Conservation (phyloP, 2,329 filamentous ascomycete species). For the Ophiocordyceps camponoti-rufipedis region DNA sequence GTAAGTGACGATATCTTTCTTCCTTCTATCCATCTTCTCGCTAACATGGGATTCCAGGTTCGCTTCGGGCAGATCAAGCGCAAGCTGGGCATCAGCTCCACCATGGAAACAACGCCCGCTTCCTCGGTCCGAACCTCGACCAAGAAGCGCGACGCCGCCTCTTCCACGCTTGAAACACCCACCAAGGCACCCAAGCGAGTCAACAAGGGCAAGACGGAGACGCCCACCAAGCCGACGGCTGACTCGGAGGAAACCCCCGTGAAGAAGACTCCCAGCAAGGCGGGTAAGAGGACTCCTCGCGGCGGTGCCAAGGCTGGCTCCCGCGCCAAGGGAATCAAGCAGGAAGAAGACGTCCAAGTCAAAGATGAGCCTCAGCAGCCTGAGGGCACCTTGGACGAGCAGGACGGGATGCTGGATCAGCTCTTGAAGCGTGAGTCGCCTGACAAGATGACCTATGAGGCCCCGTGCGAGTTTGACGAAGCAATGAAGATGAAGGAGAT, state of each 20-base stretch:
- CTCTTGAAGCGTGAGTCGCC: conserved; percentile 1
- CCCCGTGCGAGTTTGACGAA: conserved; percentile 6
- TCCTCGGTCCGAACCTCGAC: conserved; percentile 3
- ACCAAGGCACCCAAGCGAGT: conserved; percentile 6
- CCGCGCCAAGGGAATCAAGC: conserved; percentile 5
- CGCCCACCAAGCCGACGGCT: not conserved
- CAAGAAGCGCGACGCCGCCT: conserved; percentile 7
- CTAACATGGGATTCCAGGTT: conserved; percentile 9
- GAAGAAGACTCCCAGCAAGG: not conserved
- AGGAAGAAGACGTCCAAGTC: conserved; percentile 5
- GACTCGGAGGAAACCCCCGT: not conserved
- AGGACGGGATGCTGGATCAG: no score
- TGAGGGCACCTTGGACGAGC: not conserved
- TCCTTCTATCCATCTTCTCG: not conserved
- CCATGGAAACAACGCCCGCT: conserved; percentile 7
- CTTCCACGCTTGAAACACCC: conserved; percentile 4
- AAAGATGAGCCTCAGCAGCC: conserved; percentile 4
- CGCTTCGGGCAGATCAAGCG: conserved; percentile 32
- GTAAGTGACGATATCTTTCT: conserved; percentile 8
- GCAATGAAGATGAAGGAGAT: conserved; percentile 1
- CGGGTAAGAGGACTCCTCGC: conserved; percentile 12
- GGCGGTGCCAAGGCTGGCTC: conserved; percentile 8
- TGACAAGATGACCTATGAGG: conserved; percentile 4
- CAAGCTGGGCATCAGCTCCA: conserved; percentile 19
- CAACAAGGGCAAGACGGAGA: not conserved